Base-by-base conservation (phyloP, 2,329 filamentous ascomycete genomes). In the Clarireedia paspali region DNA sequence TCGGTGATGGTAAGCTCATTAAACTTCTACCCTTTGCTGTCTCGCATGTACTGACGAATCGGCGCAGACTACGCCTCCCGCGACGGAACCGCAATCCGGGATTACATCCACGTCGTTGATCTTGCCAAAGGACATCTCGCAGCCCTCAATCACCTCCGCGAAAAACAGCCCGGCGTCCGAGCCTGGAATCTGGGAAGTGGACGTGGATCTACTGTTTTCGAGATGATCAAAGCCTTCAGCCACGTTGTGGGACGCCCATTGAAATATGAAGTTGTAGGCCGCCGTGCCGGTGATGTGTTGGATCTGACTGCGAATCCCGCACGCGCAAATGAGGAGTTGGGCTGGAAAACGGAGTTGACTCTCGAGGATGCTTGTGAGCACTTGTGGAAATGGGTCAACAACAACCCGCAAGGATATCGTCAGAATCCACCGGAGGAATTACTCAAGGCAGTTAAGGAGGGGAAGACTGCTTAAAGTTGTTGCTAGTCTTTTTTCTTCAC, bases 171-270 rank as follows among this genome's bases (percentile, higher is more conserved):
- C 17, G 94, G 94, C 56, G 88, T 96, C 63, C 88, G 89, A 71
- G 91, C 91, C 56, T 99, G 92, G 92, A 99, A 99, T 75, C 73
- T 99, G 64, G 95, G 95, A 57, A 96, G 91, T 0, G 94, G 94
- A 59, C 89, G 87, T 65, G 94, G 94, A 64, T 95, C 88, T 73
- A 99, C 94, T 23, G 94, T 99, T 56, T 94, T 91, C 70, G 91
- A 99, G 71, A 99, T 99, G 77, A 85, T 99, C 81, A 89, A 92
- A 64, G 91, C 94, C 53, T 99, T 99, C 77, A 88, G 85, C 74
- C 74, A 82, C 50, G 90, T 89, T 17, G 91, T 96, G 23, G 94
- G 94, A 60, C 87, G 84, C 50, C 84, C 94, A 56, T 80, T 99
- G 26, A 81, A 87, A 39, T 97, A 97, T 75, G 80, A 96, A 70